phyloP scores from a whole-genome alignment of 176 grass and related monocot genomes.

The Bolboschoenus planiculmis region DNA sequence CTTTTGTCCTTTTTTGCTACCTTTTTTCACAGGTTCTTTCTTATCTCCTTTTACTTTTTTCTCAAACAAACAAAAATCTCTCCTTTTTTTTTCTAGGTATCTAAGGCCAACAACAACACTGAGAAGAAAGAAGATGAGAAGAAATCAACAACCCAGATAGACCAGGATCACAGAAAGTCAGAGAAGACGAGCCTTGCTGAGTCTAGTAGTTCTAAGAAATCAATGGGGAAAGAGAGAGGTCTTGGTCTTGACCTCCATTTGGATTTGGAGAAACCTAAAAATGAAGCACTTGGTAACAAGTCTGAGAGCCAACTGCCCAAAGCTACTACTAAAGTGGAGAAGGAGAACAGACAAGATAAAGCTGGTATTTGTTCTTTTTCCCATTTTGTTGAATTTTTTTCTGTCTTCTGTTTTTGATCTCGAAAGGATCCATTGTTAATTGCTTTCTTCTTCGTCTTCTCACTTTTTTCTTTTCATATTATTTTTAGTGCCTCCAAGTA shows the following conservation, averaged over 20 bases:
- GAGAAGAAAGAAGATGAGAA: conserved; percentile 65
- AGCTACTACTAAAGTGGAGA: conserved; percentile 52
- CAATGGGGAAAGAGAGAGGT: conserved; percentile 34
- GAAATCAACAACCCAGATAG: conserved; percentile 29
- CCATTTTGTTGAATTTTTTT: neutral
- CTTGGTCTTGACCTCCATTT: conserved; percentile 42
- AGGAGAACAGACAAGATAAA: conserved; percentile 71
- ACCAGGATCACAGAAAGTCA: conserved; percentile 52
- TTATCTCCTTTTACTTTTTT: conserved; percentile 13
- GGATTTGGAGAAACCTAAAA: conserved; percentile 90
- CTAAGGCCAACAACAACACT: conserved; percentile 23
- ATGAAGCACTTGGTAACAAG: conserved; percentile 5
- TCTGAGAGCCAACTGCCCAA: conserved; percentile 40
- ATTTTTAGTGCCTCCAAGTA: conserved; percentile 48
- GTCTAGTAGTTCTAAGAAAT: conserved; percentile 38
- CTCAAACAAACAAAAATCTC: conserved; percentile 22
- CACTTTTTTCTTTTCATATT: conserved; percentile 4
- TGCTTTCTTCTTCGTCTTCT: conserved; percentile 7
- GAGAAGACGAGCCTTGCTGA: conserved; percentile 36
- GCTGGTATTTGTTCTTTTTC: conserved; percentile 34
- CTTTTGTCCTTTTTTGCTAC: conserved; percentile 25
- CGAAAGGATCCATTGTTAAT: conserved; percentile 11
- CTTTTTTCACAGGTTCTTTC: conserved; percentile 25
- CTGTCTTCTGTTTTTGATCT: conserved; percentile 5
- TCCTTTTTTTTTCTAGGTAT: conserved; percentile 21